phyloP scores from a whole-genome alignment of 2,329 filamentous ascomycete genomes.

The Fusarium sp. region DNA sequence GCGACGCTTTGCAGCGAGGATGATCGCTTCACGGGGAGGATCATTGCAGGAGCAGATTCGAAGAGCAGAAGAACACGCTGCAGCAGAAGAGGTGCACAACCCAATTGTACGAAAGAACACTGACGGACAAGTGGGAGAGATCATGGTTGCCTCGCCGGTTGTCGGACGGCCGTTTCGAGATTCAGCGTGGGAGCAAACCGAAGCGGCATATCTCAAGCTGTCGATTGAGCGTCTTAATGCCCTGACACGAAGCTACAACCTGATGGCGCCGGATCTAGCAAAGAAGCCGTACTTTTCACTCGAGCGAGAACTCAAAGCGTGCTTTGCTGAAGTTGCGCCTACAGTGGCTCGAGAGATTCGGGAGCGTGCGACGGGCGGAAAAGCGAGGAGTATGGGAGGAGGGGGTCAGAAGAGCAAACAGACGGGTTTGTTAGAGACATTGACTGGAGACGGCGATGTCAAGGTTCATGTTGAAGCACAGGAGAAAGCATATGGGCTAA shows the following conservation, averaged over 20 bases:
- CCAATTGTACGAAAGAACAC: conserved; percentile 58
- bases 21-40: conserved; percentile 82
- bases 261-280: conserved; percentile 90
- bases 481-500: conserved; percentile 82
- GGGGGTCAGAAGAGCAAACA: conserved; percentile 48
- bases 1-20: conserved; percentile 81
- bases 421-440: conserved; percentile 67
- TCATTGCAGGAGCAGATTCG: conserved; percentile 76
- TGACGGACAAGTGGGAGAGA: conserved; percentile 49
- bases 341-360: conserved; percentile 76
- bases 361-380: conserved; percentile 64
- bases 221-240: conserved; percentile 81
- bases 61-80: conserved; percentile 77
- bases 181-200: conserved; percentile 75
- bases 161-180: conserved; percentile 76
- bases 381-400: conserved; percentile 48
- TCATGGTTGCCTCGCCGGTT: conserved; percentile 48
- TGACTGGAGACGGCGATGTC: conserved; percentile 60
- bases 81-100: conserved; percentile 75
- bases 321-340: conserved; percentile 88
- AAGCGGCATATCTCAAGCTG: conserved; percentile 78
- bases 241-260: conserved; percentile 87
- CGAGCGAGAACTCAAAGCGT: conserved; percentile 80
- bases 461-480: conserved; percentile 78
- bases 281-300: conserved; percentile 93